Base-by-base conservation (phyloP, 2,329 filamentous ascomycete species). In the Exophiala alcalophila region DNA sequence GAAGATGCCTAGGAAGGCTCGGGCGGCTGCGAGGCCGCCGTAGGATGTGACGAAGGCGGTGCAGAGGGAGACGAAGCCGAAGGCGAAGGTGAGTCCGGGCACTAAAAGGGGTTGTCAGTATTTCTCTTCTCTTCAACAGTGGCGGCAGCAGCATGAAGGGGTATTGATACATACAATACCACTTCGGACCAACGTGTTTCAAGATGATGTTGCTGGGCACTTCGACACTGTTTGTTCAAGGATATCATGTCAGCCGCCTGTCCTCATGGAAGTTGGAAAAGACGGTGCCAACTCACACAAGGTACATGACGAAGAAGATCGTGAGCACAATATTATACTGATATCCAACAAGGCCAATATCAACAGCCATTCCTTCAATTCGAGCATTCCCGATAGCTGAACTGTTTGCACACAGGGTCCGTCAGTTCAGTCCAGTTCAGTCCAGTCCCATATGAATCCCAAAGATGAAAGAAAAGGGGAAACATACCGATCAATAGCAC, bases 161-260 rank as follows among this genome's bases (percentile, higher is more conserved):
- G 9, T 15, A 9, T 4, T 7, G n/a, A 9, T 6, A 31, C 28
- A 16, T 16, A 31, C 28, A 11, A 58, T 80, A 86, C 80, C 79
- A 85, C 20, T 81, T 81, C 0, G 83, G 83, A 0, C 83, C 83
- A 4, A 86, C 66, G 67, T 71, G 79, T 60, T 87, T 87, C 44
- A 71, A 54, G 16, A 68, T 59, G 23, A 71, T 47, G 46, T 70
- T 71, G 50, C 59, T 65, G 16, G 66, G 56, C 10, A 69, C 65
- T 53, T 78, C 73, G 49, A 72, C 75, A 9, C 72, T 53, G 25
- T n/a, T 5, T 7, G 8, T n/a, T n/a, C n/a, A 16, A 31, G 4
- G n/a, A n/a, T n/a, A n/a, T n/a, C n/a, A n/a, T n/a, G n/a, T 31
- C 12, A 31, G 28, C n/a, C 25, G 4, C 67, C 65, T 3, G 62